phyloP scores from a whole-genome alignment of 306 rosid genomes.

The Sicyos edulis region DNA sequence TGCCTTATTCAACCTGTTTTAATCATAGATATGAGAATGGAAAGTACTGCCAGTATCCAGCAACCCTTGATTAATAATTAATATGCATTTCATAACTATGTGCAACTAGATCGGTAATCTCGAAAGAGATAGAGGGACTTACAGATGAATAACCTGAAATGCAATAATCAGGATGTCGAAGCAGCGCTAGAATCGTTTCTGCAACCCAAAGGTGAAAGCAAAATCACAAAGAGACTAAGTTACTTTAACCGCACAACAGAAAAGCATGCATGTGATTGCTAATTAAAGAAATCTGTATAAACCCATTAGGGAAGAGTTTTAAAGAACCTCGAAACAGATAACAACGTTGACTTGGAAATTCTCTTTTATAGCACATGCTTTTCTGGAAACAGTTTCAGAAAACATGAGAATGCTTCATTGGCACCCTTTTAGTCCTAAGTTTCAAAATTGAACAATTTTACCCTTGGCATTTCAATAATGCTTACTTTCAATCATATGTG shows the following conservation, averaged over 20 bases:
- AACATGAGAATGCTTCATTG: neutral
- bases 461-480: too few species aligned
- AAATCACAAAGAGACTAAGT: slow-evolving; percentile 21
- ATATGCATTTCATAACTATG: neutral
- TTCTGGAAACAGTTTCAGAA: slow-evolving; percentile 6
- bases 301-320: neutral
- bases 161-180: slow-evolving; percentile 88
- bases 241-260: slow-evolving; percentile 15
- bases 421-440: too few species aligned
- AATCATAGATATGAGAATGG: neutral
- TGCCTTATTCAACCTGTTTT: neutral
- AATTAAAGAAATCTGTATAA: neutral
- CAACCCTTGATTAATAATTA: neutral
- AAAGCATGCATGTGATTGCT: neutral
- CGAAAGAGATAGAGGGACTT: slow-evolving; percentile 41
- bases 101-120: slow-evolving; percentile 15
- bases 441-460: too few species aligned
- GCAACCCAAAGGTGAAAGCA: slow-evolving; percentile 30
- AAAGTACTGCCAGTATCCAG: neutral
- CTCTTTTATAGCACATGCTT: neutral
- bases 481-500: too few species aligned
- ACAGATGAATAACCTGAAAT: slow-evolving; percentile 87
- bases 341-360: neutral
- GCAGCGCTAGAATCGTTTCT: slow-evolving; percentile 91
- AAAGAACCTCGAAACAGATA: neutral